phyloP scores from a whole-genome alignment of 2,329 filamentous ascomycete genomes.

The Calonectria fujianensis region DNA sequence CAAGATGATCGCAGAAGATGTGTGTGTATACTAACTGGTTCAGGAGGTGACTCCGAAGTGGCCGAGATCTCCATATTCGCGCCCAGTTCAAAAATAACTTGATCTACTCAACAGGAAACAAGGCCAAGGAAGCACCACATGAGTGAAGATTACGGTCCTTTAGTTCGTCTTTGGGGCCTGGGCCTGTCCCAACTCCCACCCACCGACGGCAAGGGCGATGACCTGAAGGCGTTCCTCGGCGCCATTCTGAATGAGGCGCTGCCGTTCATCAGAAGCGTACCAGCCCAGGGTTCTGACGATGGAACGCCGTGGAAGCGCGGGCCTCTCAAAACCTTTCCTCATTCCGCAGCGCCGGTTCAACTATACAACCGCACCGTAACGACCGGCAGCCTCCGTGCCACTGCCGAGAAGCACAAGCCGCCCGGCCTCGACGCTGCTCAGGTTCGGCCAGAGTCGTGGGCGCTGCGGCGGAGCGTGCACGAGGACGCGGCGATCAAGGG shows the following conservation, averaged over 20 bases:
- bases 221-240: constrained; percentile 71
- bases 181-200: constrained; percentile 68
- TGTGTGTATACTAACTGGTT: not conserved
- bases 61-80: not conserved
- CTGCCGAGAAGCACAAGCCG: constrained; percentile 60
- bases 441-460: constrained; percentile 74
- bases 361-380: constrained; percentile 71
- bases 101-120: not conserved
- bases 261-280: constrained; percentile 74
- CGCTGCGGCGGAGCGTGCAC: constrained; percentile 78
- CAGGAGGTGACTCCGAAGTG: not conserved
- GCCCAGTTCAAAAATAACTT: not conserved
- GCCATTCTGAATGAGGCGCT: constrained; percentile 75
- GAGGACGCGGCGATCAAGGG: constrained; percentile 68
- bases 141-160: constrained; percentile 62
- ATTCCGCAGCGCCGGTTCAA: constrained; percentile 71
- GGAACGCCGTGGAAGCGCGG: constrained; percentile 69
- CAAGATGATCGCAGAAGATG: not conserved
- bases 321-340: constrained; percentile 67
- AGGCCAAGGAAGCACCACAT: constrained; percentile 35
- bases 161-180: constrained; percentile 74
- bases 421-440: constrained; percentile 48
- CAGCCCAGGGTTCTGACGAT: constrained; percentile 59
- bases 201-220: constrained; percentile 60
- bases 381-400: constrained; percentile 63